Evolutionary conservation across 2,329 filamentous ascomycete genomes (phyloP), one percentile per base, ranked within the genome.

Genomic region (Fusarium algeriense): DNA sequence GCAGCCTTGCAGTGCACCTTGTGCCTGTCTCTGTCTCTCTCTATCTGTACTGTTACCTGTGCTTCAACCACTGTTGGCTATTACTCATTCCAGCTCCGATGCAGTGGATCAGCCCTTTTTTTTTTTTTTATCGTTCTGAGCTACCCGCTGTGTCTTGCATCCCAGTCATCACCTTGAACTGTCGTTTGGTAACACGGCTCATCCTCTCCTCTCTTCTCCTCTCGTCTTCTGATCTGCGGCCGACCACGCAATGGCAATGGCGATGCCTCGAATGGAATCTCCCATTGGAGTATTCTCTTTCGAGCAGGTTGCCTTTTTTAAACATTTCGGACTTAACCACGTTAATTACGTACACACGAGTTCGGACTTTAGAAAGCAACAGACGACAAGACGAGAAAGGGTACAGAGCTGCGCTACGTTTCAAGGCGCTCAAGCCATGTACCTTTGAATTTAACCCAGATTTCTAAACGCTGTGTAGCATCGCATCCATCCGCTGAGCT

Each of bases 1-100:
- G 50, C 58, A 68, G 48, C 58, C 49, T 60, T 71, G 63, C 48
- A 35, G 52, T 40, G 55, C 15, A 40, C 55, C 45, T 32, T 58
- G 60, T 38, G 60, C 43, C 61, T 45, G 44, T 61, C n/a, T 49
- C 30, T 54, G 20, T 23, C 14, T 23, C 19, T n/a, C 9, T 41
- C 19, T 19, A 35, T 46, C 32, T 37, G 35, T 30, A 34, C 38
- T 20, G 38, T 40, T n/a, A 37, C 37, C 32, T 59, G 44, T 55
- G 43, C 44, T 35, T 49, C 30, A 30, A 20, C 38, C 26, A 28
- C 45, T 38, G 46, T 64, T 65, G 28, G 48, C 35, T 38, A 20
- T 40, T 58, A 28, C 54, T 45, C 46, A 48, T 62, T 70, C 62
- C 67, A 70, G 57, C 67, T 71, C 62, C 67, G 53, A 70, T 71